phyloP scores from a whole-genome alignment of 768 basidiomycete genomes.

The Lentinus tigrinus region DNA sequence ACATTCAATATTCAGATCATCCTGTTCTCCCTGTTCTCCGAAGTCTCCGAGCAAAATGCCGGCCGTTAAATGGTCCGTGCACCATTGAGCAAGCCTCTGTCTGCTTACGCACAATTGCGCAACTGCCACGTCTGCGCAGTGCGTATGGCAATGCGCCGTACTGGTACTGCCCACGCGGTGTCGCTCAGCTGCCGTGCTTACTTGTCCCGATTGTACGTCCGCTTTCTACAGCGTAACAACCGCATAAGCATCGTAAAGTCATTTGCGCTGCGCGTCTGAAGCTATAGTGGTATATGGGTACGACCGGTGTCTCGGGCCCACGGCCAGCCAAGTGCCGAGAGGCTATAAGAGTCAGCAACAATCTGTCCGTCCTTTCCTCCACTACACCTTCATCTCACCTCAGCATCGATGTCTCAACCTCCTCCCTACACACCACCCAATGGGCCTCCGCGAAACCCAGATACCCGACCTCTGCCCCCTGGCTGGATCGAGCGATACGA shows the following conservation, averaged over 20 bases:
- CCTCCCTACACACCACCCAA: slow-evolving; percentile 32
- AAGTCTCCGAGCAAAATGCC: no score
- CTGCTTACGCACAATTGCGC: background rate
- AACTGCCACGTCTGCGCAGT: background rate
- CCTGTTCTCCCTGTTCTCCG: no score
- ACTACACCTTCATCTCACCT: slow-evolving; percentile 3
- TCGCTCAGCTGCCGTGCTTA: no score
- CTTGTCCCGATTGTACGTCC: no score
- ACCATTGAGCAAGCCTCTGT: no score
- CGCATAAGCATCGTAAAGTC: slow-evolving; percentile 7
- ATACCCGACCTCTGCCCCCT: slow-evolving; percentile 56
- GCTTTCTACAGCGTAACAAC: background rate
- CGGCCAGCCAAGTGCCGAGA: slow-evolving; percentile 10
- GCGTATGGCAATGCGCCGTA: background rate
- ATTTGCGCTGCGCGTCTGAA: background rate
- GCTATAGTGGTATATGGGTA: background rate
- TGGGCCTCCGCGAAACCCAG: slow-evolving; percentile 32
- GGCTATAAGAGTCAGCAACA: slow-evolving; percentile 11
- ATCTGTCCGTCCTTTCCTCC: slow-evolving; percentile 1
- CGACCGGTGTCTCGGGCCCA: slow-evolving; percentile 5
- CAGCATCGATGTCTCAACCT: slow-evolving; percentile 42
- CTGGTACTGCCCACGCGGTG: no score
- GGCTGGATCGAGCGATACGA: slow-evolving; percentile 76
- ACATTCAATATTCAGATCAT: no score
- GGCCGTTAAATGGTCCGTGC: no score